Base-by-base conservation (phyloP, 2,329 filamentous ascomycete species). In the Harringtonia lauricola region DNA sequence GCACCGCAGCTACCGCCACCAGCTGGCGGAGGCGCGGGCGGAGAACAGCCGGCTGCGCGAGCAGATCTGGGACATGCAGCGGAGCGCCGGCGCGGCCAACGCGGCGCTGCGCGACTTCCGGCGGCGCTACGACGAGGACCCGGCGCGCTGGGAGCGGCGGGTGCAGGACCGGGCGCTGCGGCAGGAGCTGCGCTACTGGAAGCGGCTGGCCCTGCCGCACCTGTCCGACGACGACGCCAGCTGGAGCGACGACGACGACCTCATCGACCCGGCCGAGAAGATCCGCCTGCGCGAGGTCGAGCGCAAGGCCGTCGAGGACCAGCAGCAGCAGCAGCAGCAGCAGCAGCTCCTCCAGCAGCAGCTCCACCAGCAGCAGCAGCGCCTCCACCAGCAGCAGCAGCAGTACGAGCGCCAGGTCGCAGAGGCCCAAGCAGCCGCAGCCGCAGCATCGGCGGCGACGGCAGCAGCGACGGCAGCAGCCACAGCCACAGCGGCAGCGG, bases 1-100 rank as follows among this genome's bases (percentile, higher is more conserved):
- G 79, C 79, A 83, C 63, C 74, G 71, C 44, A 79, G 73, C 46
- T 83, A 83, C 64, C 74, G 79, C 8, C 62, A 69, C 22, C 79
- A 82, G 61, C 70, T 83, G 31, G 76, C 76, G 51, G 76, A 79
- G 55, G 76, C 78, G 38, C 76, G 79, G 5, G 73, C 73, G 50
- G 78, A 81, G 62, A 82, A 82, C 54, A 67, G 68, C 47, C 68
- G 70, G 2, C 67, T 82, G 41, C 74, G 78, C 42, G 74, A 79
- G 53, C 76, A 81, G 59, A 79, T 82, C 53, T 79, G 76, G 69
- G 74, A 79, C 52, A 79, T 81, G 74, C 74, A 80, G 54, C 67
- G 70, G 34, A 72, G 76, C 51, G 78, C 79, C 21, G 67, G 67
- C 38, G 64, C 62, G 13, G 77, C 76, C 19, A 81, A 80, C 54